Evolutionary conservation across 2,329 filamentous ascomycete species (phyloP).

Genomic region (Endoconidiophora laricicola): DNA sequence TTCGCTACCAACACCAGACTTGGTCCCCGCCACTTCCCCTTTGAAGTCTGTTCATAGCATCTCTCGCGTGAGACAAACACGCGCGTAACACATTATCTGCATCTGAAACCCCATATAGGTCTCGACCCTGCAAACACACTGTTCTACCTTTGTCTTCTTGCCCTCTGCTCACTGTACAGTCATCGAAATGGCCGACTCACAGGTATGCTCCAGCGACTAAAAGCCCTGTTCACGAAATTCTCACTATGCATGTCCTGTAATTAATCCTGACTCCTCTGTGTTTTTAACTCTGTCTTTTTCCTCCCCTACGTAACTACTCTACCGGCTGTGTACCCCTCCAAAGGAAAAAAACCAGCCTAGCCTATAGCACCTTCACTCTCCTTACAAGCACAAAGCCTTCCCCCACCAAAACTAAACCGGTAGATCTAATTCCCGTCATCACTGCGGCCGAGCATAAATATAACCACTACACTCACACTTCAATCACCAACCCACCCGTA

Average conservation of each 20-base stretch:
- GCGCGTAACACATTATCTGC: too few relatives aligned
- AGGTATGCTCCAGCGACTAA: not conserved
- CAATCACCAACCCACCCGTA: not conserved
- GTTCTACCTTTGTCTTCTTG: too few relatives aligned
- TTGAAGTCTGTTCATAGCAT: not conserved
- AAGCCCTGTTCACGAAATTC: too few relatives aligned
- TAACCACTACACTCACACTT: not conserved
- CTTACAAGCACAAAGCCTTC: not conserved
- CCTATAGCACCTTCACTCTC: too few relatives aligned
- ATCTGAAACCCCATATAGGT: too few relatives aligned
- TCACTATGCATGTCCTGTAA: not conserved
- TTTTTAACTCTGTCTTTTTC: not conserved
- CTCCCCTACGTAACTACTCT: not conserved
- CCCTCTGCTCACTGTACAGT: too few relatives aligned
- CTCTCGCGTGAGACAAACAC: not conserved
- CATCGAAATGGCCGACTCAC: constrained; percentile 6
- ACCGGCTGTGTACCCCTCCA: constrained; percentile 2
- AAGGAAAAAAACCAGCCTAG: not conserved
- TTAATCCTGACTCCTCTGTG: not conserved
- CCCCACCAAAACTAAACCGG: constrained; percentile 1
- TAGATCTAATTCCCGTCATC: constrained; percentile 1
- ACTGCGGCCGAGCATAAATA: constrained; percentile 1
- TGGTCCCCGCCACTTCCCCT: not conserved
- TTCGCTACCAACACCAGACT: too few relatives aligned
- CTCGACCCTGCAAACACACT: too few relatives aligned